Base-by-base conservation (phyloP, 768 basidiomycete genomes). In the Suillus subaureus region DNA sequence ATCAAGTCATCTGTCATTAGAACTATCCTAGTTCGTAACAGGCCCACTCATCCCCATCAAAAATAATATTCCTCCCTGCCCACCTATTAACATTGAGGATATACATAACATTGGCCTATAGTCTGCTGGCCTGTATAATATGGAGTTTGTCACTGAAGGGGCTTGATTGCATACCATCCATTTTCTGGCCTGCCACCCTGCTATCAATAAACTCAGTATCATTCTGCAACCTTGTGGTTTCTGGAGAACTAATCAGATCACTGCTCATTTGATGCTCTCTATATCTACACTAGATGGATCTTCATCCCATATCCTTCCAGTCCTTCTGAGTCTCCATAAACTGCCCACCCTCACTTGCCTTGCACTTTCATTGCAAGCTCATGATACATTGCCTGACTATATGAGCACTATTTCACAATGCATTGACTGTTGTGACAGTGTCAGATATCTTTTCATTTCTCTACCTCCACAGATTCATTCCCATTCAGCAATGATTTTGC, bases 191-290 rank as follows among this genome's bases (percentile, higher is more conserved):
- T 4, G n/a, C n/a, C 45, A 47, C n/a, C 45, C 45, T 47, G 45
- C 11, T 16, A 7, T 43, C 0, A 21, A 21, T 18, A 43, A 8
- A 1, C 18, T 43, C 7, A 18, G 42, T 21, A 8, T 43, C 6
- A 6, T 21, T 18, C 18, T 0, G 18, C 6, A 2, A 21, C 42
- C 42, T 21, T 6, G 1, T 8, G 0, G 6, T 18, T 1, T 4
- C 16, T 43, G 18, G 42, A 43, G 42, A 7, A 43, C 42, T 3
- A 18, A 18, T 43, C 7, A 18, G 8, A 7, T 16, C 42, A 21
- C 18, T 7, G 0, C 42, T 8, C 8, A 2, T 43, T 7, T 43
- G 18, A 21, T 4, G 3, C 2, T 43, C 0, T 18, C 42, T 18
- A 7, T 40, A 3, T 16, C 40, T 40, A 6, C 1, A 15, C 15